Evolutionary conservation across 2,329 filamentous ascomycete genomes (phyloP), one percentile per base, ranked within the genome.

Genomic region (Penicillium sp.): DNA sequence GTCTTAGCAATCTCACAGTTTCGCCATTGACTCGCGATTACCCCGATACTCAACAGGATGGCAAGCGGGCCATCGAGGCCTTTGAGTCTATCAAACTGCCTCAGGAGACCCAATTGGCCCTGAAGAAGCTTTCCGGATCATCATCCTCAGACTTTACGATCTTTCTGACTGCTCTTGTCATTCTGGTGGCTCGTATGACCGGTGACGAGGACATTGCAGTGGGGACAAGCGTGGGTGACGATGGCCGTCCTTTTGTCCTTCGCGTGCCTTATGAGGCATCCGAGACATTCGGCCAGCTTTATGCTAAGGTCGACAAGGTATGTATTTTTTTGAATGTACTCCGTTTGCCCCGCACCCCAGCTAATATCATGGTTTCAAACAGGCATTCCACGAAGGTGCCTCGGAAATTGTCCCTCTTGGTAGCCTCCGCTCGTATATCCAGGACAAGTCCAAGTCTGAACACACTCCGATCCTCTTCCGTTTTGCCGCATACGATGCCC

Each of bases 141-240:
- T 56, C 72, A 26, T 61, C 67, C 16, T 71, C 75, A 3, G 58
- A 66, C 0, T 77, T 78, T 48, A 74, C 71, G 3, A 67, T 77
- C 36, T 68, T 80, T 43, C 61, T 79, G 54, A 71, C 77, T 19
- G 75, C 77, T 18, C 76, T 77, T 43, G 67, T 77, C 2, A 67
- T 77, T 46, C 66, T 80, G 40, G 75, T 77, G 19, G 72, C 72
- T 55, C 74, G 77, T 55, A 65, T 80, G 59, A 79, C 77, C 13
- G 78, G 77, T 16, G 77, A 80, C 55, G 78, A 80, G 58, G 77
- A 80, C 60, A 79, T 80, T 55, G 75, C 76, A 29, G 67, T 80
- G 51, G 77, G 75, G 31, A 78, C 77, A 40, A 79, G 74, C 53
- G 67, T 69, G 11, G 70, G 66, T 9, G 72, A 75, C 39, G 75